These are phyloP conservation scores for Pichia deserticola DNA, from an alignment of 805 yeast species.

Conservation along the genomic window DNA sequence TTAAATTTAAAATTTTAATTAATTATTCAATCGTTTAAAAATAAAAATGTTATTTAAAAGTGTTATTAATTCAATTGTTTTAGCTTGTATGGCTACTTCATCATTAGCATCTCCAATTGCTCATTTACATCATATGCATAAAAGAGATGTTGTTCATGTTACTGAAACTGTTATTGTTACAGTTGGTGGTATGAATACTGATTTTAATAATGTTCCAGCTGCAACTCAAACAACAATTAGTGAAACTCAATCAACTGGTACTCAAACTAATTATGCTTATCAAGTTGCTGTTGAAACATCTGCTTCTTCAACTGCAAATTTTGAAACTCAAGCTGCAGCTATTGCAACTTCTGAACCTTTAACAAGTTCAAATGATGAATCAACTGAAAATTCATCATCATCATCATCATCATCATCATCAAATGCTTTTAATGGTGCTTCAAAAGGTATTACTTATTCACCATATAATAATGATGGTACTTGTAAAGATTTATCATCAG, in stretches of 20 bases:
- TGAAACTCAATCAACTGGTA: conserved; percentile 7
- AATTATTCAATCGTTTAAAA: conserved; percentile 3
- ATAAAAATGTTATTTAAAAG: conserved; percentile 21
- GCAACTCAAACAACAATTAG: conserved; percentile 17
- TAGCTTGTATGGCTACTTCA: conserved; percentile 40
- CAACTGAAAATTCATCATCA: no score
- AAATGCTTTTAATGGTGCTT: conserved; percentile 34
- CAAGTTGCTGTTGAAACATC: conserved; percentile 13
- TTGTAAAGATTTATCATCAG: conserved; percentile 57
- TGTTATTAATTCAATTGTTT: conserved; percentile 31
- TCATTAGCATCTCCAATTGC: conserved; percentile 53
- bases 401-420: conserved; percentile 27
- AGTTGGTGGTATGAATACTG: conserved; percentile 30
- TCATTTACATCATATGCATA: conserved; percentile 54
- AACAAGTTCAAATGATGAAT: conserved; percentile 27
- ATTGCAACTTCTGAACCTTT: conserved; percentile 14
- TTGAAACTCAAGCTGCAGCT: conserved; percentile 12
- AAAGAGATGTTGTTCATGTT: conserved; percentile 45
- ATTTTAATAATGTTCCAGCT: conserved; percentile 28
- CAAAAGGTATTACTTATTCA: conserved; percentile 74
- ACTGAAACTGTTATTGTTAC: conserved; percentile 44
- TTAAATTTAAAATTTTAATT: no score
- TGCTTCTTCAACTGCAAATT: conserved; percentile 18
- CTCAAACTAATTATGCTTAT: conserved; percentile 9
- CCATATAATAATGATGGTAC: conserved; percentile 65